phyloP scores from a whole-genome alignment of 345 rosid genomes.

The Eucalyptus pauciflora region DNA sequence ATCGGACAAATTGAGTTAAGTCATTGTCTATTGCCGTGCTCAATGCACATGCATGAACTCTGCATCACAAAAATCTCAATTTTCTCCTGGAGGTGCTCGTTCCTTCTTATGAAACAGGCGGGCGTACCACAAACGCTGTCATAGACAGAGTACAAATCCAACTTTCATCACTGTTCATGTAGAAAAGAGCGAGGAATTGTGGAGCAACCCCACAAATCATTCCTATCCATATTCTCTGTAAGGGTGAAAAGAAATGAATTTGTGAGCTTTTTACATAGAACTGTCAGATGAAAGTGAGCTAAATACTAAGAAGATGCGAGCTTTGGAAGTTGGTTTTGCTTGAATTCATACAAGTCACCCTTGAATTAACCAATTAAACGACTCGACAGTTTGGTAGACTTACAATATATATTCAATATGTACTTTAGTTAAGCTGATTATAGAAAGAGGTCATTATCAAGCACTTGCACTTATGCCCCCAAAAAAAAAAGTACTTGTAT shows the following conservation, averaged over 20 bases:
- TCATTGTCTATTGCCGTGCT: neutral
- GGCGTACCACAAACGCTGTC: neutral
- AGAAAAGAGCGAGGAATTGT: neutral
- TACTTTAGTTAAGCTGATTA: neutral
- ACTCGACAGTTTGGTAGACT: neutral
- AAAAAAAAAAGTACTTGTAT: neutral
- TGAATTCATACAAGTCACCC: neutral
- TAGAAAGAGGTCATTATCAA: neutral
- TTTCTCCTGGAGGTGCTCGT: neutral
- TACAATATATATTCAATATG: neutral
- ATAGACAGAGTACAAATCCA: neutral
- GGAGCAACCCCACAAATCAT: slow-evolving; percentile 1
- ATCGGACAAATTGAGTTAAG: neutral
- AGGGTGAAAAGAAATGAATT: neutral
- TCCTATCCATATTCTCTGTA: neutral
- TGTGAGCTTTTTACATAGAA: neutral
- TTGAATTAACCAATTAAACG: neutral
- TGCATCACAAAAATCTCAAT: neutral
- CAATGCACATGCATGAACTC: neutral
- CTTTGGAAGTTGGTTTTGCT: neutral
- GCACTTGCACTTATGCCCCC: neutral
- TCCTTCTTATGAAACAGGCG: neutral
- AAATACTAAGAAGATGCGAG: neutral
- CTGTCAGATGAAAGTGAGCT: neutral
- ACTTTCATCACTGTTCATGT: neutral